Conservation (phyloP, 2,329 filamentous ascomycete genomes). For the Aspergillus cejpii region DNA sequence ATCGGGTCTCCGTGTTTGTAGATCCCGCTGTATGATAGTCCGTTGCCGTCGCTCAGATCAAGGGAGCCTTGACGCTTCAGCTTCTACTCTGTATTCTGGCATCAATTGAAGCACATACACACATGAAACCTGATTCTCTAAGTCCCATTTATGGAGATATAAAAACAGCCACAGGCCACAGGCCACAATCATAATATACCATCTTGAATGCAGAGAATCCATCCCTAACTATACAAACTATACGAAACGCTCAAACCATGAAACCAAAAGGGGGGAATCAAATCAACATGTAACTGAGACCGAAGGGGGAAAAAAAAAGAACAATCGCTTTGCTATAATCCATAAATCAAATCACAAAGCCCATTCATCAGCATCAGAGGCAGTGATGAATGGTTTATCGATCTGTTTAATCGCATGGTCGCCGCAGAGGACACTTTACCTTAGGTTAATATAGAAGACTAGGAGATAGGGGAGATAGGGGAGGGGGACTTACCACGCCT, state of each 20-base stretch:
- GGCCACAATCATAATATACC: no score
- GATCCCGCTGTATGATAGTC: no score
- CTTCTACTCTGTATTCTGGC: no score
- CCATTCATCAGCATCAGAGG: slow-evolving; percentile 74
- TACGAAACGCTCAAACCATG: neutral
- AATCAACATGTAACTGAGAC: neutral
- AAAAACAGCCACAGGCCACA: no score
- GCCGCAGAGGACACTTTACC: slow-evolving; percentile 74
- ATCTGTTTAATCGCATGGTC: slow-evolving; percentile 92
- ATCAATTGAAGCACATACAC: no score
- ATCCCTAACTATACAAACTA: neutral
- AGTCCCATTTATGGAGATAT: neutral
- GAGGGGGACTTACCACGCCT: slow-evolving; percentile 62
- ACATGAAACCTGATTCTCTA: no score
- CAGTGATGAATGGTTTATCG: slow-evolving; percentile 80
- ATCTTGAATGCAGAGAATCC: neutral
- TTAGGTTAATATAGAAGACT: slow-evolving; percentile 22
- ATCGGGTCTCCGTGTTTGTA: no score
- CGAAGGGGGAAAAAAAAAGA: neutral
- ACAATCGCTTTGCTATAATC: no score
- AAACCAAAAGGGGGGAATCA: neutral
- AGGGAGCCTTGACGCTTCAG: no score
- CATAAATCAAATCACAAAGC: no score
- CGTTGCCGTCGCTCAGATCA: no score
- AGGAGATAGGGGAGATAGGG: neutral